Conservation (phyloP, 345 rosid species). For the Capsella bursapastoris region DNA sequence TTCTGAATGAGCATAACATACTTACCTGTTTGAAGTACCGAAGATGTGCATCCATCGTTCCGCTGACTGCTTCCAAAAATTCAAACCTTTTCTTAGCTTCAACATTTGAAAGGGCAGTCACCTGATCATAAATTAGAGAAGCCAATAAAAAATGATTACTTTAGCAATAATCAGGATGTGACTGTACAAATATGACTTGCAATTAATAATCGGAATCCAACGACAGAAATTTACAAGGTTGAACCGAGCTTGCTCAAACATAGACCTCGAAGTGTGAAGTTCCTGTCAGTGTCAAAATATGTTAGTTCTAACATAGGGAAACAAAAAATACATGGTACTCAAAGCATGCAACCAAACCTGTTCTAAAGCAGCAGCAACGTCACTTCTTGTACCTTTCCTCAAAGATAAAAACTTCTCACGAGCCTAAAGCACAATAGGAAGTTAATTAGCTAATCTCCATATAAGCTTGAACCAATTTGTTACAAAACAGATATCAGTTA, state of each 20-base stretch:
- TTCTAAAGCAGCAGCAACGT: slow-evolving; percentile 72
- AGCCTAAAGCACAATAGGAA: slow-evolving; percentile 56
- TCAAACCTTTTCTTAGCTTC: slow-evolving; percentile 98
- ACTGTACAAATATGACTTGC: slow-evolving; percentile 10
- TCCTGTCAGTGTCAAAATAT: slow-evolving; percentile 59
- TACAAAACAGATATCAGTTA: slow-evolving; percentile 8
- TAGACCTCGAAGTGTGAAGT: slow-evolving; percentile 84
- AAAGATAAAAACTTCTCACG: slow-evolving; percentile 95
- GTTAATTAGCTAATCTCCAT: slow-evolving; percentile 1
- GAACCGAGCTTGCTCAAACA: slow-evolving; percentile 97
- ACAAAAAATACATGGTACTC: slow-evolving; percentile 5
- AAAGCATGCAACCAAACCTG: slow-evolving; percentile 59
- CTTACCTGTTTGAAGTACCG: slow-evolving; percentile 92
- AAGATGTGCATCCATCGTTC: slow-evolving; percentile 99
- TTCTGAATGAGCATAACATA: slow-evolving; percentile 31
- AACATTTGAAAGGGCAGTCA: slow-evolving; percentile 89
- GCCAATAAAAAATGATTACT: slow-evolving; percentile 13
- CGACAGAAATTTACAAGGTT: slow-evolving; percentile 62
- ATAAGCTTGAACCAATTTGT: background rate
- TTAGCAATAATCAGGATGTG: background rate
- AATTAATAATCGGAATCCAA: slow-evolving; percentile 10
- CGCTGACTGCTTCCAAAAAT: slow-evolving; percentile 97
- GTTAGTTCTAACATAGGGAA: background rate
- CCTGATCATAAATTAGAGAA: slow-evolving; percentile 47
- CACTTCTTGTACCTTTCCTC: slow-evolving; percentile 87